phyloP scores from a whole-genome alignment of 345 rosid species.

The Melaleuca alternifolia region DNA sequence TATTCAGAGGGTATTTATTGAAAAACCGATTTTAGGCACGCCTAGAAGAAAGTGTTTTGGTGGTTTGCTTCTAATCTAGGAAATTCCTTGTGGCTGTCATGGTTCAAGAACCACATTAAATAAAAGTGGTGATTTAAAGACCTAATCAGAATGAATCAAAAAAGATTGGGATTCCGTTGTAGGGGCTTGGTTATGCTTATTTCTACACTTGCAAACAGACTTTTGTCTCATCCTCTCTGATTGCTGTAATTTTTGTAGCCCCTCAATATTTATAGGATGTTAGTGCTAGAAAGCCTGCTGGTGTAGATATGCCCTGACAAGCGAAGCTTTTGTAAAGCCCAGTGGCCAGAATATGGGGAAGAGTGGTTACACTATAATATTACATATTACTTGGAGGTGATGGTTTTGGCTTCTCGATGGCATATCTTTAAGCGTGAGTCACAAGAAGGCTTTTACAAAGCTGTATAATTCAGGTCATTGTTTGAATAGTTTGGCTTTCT shows the following conservation, averaged over 20 bases:
- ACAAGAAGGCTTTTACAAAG: background rate
- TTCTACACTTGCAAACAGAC: background rate
- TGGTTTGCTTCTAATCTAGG: background rate
- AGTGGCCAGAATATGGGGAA: background rate
- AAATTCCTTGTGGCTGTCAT: background rate
- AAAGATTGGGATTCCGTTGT: background rate
- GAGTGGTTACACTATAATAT: background rate
- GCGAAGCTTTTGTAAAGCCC: background rate
- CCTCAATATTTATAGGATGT: background rate
- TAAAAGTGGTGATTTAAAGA: background rate
- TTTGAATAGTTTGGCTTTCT: background rate
- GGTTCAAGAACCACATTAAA: background rate
- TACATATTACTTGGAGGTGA: background rate
- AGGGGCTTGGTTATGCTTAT: background rate
- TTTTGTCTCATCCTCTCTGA: background rate
- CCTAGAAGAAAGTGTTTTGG: background rate
- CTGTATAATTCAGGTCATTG: background rate
- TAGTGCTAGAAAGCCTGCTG: background rate
- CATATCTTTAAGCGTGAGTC: background rate
- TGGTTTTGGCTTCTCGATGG: background rate
- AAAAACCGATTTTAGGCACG: background rate
- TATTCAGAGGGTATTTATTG: background rate
- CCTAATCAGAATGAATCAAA: background rate
- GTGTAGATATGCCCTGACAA: background rate
- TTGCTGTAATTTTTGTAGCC: background rate